Evolutionary conservation across 2,329 filamentous ascomycete species (phyloP).

Genomic region (Coniochaeta prunicola): DNA sequence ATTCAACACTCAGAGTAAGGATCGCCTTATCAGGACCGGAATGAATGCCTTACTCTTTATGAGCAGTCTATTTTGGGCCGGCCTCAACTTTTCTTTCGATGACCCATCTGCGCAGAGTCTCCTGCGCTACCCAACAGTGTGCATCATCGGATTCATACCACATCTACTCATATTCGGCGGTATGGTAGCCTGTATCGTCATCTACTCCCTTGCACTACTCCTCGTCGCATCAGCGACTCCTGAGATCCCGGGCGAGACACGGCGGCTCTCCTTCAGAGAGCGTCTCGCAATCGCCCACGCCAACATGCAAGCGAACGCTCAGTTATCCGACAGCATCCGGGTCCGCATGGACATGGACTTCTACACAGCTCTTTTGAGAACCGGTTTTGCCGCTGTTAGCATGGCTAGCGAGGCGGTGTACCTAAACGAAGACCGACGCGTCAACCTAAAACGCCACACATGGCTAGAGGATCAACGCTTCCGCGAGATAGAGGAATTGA

Average conservation of each 20-base stretch:
- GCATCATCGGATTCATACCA: slow-evolving; percentile 89
- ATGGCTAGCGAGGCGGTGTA: slow-evolving; percentile 96
- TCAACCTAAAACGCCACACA: slow-evolving; percentile 68
- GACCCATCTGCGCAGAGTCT: slow-evolving; percentile 58
- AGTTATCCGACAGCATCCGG: slow-evolving; percentile 65
- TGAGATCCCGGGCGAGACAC: slow-evolving; percentile 27
- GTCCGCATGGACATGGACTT: slow-evolving; percentile 90
- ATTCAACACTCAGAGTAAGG: slow-evolving; percentile 69
- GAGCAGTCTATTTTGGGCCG: slow-evolving; percentile 73
- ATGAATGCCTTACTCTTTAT: slow-evolving; percentile 92
- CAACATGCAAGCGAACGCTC: slow-evolving; percentile 89
- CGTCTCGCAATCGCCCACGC: slow-evolving; percentile 66
- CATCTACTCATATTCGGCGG: slow-evolving; percentile 82
- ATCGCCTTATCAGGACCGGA: slow-evolving; percentile 77
- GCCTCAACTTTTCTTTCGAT: slow-evolving; percentile 53
- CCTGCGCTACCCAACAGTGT: slow-evolving; percentile 86
- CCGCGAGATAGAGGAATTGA: slow-evolving; percentile 61
- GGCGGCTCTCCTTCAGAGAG: slow-evolving; percentile 40
- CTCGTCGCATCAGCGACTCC: slow-evolving; percentile 67
- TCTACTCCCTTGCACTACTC: slow-evolving; percentile 70
- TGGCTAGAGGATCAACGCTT: slow-evolving; percentile 89
- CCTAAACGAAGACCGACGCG: slow-evolving; percentile 75
- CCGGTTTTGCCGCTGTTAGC: slow-evolving; percentile 82
- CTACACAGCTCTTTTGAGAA: slow-evolving; percentile 80
- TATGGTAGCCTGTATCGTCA: slow-evolving; percentile 65